These are phyloP conservation scores for Vitis riparia DNA, from an alignment of 164 flowering plant genomes.

Conservation along the genomic window DNA sequence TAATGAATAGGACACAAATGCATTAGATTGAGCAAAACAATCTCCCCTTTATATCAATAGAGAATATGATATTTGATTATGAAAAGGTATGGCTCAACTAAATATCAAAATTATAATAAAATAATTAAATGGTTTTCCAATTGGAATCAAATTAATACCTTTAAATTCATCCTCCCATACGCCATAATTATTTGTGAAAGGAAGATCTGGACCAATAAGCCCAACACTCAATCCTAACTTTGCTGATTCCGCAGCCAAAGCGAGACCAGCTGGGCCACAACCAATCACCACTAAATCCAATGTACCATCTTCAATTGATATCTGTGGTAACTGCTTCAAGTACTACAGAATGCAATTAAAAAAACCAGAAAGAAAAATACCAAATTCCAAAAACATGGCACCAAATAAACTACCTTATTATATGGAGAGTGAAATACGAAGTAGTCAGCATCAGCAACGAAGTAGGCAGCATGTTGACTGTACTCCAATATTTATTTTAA, in stretches of 20 bases:
- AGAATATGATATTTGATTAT: too few species aligned
- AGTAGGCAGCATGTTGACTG: too few species aligned
- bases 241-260: conserved; percentile 94
- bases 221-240: conserved; percentile 86
- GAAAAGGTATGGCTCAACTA: too few species aligned
- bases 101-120: too few species aligned
- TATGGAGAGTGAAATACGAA: too few species aligned
- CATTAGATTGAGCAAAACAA: too few species aligned
- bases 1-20: too few species aligned
- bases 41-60: neutral
- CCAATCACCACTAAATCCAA: conserved; percentile 94
- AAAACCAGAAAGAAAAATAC: neutral
- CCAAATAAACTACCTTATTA: too few species aligned
- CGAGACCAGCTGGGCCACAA: conserved; percentile 97
- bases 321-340: conserved; percentile 61
- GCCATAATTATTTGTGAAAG: conserved; percentile 96
- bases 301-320: conserved; percentile 48
- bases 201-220: conserved; percentile 95
- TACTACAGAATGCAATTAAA: neutral
- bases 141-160: too few species aligned
- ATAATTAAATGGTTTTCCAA: too few species aligned
- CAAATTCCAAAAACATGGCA: conserved; percentile 5
- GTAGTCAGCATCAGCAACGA: conserved; percentile 65
- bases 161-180: conserved; percentile 71
- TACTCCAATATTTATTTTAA: too few species aligned